phyloP scores from a whole-genome alignment of 495 filamentous ascomycete genomes.

The Sabuloglossum arenarium region DNA sequence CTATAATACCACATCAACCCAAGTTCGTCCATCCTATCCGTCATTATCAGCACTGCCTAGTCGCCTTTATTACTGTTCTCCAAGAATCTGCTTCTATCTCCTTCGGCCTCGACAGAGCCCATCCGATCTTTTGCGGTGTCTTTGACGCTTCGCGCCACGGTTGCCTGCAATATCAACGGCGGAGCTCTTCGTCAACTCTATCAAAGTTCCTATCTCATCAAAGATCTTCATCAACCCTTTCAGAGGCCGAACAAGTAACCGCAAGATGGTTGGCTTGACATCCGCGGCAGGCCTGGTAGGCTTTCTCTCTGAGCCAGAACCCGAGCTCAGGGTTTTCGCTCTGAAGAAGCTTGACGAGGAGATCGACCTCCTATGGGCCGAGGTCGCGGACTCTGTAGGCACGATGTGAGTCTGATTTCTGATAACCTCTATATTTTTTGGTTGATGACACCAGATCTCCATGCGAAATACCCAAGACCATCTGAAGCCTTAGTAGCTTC shows the following conservation, averaged over 20 bases:
- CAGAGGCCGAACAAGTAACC: neutral
- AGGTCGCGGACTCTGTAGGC: conserved; percentile 76
- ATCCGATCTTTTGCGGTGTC: neutral
- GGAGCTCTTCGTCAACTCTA: neutral
- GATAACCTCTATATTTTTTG: neutral
- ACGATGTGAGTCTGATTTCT: conserved; percentile 55
- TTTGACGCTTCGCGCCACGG: neutral
- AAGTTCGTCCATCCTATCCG: neutral
- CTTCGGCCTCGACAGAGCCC: neutral
- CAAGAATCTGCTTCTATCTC: neutral
- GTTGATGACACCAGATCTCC: neutral
- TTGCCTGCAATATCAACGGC: neutral
- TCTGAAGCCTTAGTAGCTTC: no score
- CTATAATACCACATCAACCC: neutral
- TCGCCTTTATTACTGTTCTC: neutral
- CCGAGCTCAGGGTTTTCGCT: conserved; percentile 81
- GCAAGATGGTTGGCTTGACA: conserved; percentile 72
- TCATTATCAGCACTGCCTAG: neutral
- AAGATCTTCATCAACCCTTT: neutral
- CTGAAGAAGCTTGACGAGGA: conserved; percentile 85
- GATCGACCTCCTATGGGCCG: conserved; percentile 91
- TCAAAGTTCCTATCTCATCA: neutral
- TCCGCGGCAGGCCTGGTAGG: conserved; percentile 89
- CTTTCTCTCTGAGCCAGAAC: conserved; percentile 86
- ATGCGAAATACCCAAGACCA: neutral